These are phyloP conservation scores for Alternaria dauci DNA, from an alignment of 2,329 filamentous ascomycete genomes.

Conservation along the genomic window DNA sequence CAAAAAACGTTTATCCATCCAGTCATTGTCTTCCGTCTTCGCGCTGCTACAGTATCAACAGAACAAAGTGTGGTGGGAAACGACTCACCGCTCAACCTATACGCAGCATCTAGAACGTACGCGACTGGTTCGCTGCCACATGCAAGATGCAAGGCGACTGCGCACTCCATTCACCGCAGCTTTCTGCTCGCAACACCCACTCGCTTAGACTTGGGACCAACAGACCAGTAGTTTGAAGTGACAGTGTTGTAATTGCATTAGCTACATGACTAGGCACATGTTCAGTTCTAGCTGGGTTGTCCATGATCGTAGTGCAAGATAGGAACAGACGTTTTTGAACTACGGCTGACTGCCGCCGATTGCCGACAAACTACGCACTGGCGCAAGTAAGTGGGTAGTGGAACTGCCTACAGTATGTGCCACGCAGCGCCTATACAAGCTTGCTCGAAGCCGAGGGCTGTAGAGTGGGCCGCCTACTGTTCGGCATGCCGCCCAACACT, in stretches of 20 bases:
- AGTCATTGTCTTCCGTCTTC: neutral
- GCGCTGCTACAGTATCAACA: neutral
- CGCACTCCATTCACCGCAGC: slow-evolving; percentile 2
- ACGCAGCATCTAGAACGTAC: slow-evolving; percentile 10
- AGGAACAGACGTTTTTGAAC: slow-evolving; percentile 5
- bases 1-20: slow-evolving; percentile 1
- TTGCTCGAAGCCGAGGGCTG: slow-evolving; percentile 14
- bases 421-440: slow-evolving; percentile 15
- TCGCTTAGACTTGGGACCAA: slow-evolving; percentile 1
- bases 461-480: slow-evolving; percentile 13
- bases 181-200: slow-evolving; percentile 12
- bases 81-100: slow-evolving; percentile 24
- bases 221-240: neutral
- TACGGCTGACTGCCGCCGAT: slow-evolving; percentile 8
- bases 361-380: slow-evolving; percentile 14
- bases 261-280: neutral
- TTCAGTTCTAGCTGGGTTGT: neutral
- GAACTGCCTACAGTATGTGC: neutral
- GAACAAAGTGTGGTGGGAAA: slow-evolving; percentile 4
- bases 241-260: slow-evolving; percentile 2
- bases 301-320: neutral
- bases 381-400: slow-evolving; percentile 9
- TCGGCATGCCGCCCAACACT: slow-evolving; percentile 18
- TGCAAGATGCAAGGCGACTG: slow-evolving; percentile 19
- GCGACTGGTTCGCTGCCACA: slow-evolving; percentile 9